A percentile compares a stretch with the other conserved stretches of the same genome.
Conservation (phyloP, 2,329 filamentous ascomycete species). For the Rachicladosporium sp. region DNA sequence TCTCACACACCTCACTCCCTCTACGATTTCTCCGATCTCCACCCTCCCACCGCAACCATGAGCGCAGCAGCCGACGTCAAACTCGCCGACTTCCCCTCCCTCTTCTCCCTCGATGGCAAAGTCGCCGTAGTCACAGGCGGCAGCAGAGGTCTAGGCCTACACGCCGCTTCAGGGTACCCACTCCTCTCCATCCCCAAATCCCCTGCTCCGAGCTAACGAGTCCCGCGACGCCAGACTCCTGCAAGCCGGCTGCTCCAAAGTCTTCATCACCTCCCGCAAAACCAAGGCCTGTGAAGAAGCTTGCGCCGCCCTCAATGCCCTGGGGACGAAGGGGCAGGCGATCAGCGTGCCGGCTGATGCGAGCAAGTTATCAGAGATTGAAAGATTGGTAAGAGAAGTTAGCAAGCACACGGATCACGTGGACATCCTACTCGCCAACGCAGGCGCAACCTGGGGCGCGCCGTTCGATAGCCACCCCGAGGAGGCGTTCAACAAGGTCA, state of each 20-base stretch:
- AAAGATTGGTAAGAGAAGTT: constrained; percentile 62
- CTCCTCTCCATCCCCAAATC: too few species aligned
- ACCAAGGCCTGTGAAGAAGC: constrained; percentile 67
- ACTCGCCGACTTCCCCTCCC: constrained; percentile 57
- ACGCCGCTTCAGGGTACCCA: constrained; percentile 60
- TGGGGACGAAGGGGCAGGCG: constrained; percentile 60
- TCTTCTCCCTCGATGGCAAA: constrained; percentile 80
- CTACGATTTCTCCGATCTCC: neutral
- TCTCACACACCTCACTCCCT: too few species aligned
- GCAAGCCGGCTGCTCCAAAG: constrained; percentile 74
- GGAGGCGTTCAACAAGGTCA: constrained; percentile 70
- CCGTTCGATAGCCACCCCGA: constrained; percentile 74
- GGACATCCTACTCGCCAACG: constrained; percentile 85
- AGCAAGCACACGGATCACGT: constrained; percentile 63
- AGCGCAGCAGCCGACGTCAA: constrained; percentile 45
- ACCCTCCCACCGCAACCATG: constrained; percentile 12
- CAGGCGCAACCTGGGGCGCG: constrained; percentile 84
- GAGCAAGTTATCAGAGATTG: constrained; percentile 58
- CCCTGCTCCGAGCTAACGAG: neutral
- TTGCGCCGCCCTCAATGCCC: constrained; percentile 64
- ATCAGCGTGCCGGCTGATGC: constrained; percentile 73
- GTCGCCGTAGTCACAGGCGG: constrained; percentile 78
- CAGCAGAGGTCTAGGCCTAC: constrained; percentile 66
- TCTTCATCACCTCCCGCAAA: constrained; percentile 93
- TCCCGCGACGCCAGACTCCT: constrained; percentile 41